A percentile compares a stretch with the other conserved stretches of the same genome.
Evolutionary conservation across 768 basidiomycete species (phyloP).

Genomic region (Cystobasidiopsis lactophilus): DNA sequence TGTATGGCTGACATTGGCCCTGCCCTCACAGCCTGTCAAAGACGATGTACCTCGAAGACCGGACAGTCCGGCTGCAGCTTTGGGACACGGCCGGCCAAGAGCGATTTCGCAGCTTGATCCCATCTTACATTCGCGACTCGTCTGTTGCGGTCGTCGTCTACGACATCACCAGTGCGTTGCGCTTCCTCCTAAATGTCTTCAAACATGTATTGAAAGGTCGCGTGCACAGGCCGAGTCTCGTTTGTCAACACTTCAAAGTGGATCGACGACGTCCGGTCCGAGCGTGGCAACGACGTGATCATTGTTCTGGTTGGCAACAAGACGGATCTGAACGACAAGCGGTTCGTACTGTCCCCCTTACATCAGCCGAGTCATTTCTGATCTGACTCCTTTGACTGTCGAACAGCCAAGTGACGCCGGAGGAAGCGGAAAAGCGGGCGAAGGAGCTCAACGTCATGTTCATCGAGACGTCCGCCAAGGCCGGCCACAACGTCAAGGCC

Average conservation of each 20-base stretch:
- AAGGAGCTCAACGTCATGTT: conserved; percentile 87
- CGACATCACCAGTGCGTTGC: conserved; percentile 78
- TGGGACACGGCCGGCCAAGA: conserved; percentile 99
- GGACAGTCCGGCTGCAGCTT: conserved; percentile 86
- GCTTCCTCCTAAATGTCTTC: not conserved
- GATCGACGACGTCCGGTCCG: conserved; percentile 97
- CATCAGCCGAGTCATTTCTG: not conserved
- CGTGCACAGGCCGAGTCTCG: conserved; percentile 64
- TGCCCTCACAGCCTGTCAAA: conserved; percentile 46
- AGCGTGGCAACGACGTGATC: conserved; percentile 91
- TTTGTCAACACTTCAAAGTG: conserved; percentile 96
- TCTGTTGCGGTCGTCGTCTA: conserved; percentile 97
- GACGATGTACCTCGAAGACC: conserved; percentile 97
- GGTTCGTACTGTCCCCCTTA: conserved; percentile 33
- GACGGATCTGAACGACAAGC: conserved; percentile 93
- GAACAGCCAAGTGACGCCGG: conserved; percentile 84
- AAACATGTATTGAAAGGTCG: not conserved
- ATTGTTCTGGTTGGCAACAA: conserved; percentile 98
- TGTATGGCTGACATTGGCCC: not conserved
- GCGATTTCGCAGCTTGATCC: conserved; percentile 89
- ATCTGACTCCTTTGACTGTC: conserved; percentile 3
- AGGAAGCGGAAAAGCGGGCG: conserved; percentile 80
- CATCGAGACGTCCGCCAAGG: conserved; percentile 98
- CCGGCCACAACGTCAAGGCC: conserved; percentile 96
- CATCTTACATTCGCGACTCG: conserved; percentile 95